Conservation (phyloP, 2,329 filamentous ascomycete species). For the Bisporella sp. region DNA sequence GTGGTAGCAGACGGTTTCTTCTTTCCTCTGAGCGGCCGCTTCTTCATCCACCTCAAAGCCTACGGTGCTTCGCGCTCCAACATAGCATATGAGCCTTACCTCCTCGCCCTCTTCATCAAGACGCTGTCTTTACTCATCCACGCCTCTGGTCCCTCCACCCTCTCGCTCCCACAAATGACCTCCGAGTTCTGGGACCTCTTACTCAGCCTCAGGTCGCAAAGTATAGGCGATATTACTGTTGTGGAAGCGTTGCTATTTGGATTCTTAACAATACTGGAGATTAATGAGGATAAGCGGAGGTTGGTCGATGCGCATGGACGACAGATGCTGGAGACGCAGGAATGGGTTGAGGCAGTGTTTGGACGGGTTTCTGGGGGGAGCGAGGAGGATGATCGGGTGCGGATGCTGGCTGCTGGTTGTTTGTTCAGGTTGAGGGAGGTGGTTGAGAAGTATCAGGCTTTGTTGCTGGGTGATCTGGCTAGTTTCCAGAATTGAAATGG, state of each 20-base stretch:
- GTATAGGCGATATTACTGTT: conserved; percentile 56
- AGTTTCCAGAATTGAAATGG: conserved; percentile 26
- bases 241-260: conserved; percentile 71
- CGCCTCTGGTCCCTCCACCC: conserved; percentile 72
- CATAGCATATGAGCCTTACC: conserved; percentile 65
- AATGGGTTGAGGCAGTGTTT: conserved; percentile 79
- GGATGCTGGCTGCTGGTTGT: conserved; percentile 71
- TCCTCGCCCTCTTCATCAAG: conserved; percentile 76
- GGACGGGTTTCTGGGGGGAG: conserved; percentile 38
- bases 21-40: conserved; percentile 75
- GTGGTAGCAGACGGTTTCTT: conserved; percentile 75
- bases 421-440: conserved; percentile 74
- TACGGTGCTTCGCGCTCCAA: conserved; percentile 41
- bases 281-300: conserved; percentile 67
- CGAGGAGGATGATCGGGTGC: conserved; percentile 70
- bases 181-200: conserved; percentile 80
- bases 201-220: conserved; percentile 57
- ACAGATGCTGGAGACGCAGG: conserved; percentile 76
- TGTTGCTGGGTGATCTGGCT: conserved; percentile 64
- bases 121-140: conserved; percentile 80
- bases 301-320: conserved; percentile 69
- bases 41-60: conserved; percentile 58
- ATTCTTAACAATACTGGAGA: conserved; percentile 72
- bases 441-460: conserved; percentile 71
- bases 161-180: conserved; percentile 73